Evolutionary conservation across 805 yeast species (phyloP), one percentile per base, ranked within the genome.

Genomic region (Suhomyces kilbournensis): DNA sequence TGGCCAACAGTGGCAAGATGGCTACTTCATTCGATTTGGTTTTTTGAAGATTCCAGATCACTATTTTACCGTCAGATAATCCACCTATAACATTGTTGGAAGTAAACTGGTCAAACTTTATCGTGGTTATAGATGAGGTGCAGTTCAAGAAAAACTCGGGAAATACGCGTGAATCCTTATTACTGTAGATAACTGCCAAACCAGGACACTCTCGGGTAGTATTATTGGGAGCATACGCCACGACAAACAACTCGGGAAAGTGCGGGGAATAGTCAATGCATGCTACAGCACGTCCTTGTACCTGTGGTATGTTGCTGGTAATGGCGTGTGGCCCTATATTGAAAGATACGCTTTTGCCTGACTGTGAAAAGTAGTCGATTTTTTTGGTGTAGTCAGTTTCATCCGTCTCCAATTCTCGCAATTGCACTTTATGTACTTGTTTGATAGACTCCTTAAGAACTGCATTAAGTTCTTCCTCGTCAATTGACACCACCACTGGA

Each of bases 81-180:
- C 85, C 82, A 0, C 77, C 85, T 25, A 79, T 61, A 0, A 83
- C 64, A 48, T 74, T 69, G 47, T 70, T 67, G 1, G 78, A 63
- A 20, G 71, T 66, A 14, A 63, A 55, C 9, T 60, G 60, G 28
- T 79, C 76, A 53, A 82, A 80, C 51, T 69, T 70, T 8, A 77
- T 70, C 6, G 59, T 53, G 1, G 71, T 54, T 5, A 82, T 69
- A 14, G 68, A 61, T 1, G 83, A 68, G 8, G 75, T 64, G 42
- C 80, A 69, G 10, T 69, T 67, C 12, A 79, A 67, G 40, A 71
- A 70, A 53, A 67, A 69, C 58, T 74, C 83, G 44, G 63, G 79
- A 34, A 57, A 53, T 2, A 52, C 26, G 7, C 28, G 12, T 14
- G 40, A 39, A n/a, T 42, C 48, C 19, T 44, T 45, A 14, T 43